phyloP scores from a whole-genome alignment of 2,329 filamentous ascomycete species.

The Colletotrichum godetiae region DNA sequence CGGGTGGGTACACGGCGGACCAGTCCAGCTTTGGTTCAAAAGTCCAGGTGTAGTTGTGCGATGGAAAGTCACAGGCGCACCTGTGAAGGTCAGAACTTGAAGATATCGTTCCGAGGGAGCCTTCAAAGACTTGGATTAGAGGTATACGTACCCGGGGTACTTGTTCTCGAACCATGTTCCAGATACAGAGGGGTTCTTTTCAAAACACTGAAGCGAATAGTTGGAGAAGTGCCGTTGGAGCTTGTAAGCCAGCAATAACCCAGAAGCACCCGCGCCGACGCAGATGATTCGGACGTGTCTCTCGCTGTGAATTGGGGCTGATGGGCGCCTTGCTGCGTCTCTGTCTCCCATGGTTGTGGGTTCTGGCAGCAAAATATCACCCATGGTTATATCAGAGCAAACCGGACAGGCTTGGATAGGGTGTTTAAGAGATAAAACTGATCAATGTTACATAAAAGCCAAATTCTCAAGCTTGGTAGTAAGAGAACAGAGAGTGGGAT shows the following conservation, averaged over 20 bases:
- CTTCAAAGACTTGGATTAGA: background rate
- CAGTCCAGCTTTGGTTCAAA: constrained; percentile 68
- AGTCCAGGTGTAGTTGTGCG: constrained; percentile 62
- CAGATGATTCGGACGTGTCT: constrained; percentile 46
- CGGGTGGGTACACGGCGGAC: constrained; percentile 58
- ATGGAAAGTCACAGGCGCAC: constrained; percentile 61
- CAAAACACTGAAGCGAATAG: constrained; percentile 54
- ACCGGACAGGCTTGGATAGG: background rate
- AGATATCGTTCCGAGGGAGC: too few species aligned
- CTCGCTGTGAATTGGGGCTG: constrained; percentile 27
- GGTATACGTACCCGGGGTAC: constrained; percentile 50
- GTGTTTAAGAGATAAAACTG: background rate
- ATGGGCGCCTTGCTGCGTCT: constrained; percentile 7
- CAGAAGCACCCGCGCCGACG: constrained; percentile 60
- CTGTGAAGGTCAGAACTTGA: constrained; percentile 27
- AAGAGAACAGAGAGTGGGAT: background rate
- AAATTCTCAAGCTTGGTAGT: too few species aligned
- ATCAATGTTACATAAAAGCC: background rate
- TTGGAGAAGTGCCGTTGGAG: constrained; percentile 55
- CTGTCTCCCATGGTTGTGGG: background rate
- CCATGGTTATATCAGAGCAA: constrained; percentile 1
- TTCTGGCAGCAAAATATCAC: constrained; percentile 7
- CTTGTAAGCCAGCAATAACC: constrained; percentile 60
- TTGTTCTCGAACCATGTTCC: constrained; percentile 66
- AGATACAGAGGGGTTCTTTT: constrained; percentile 66